Percentiles rank a stretch among this genome's conserved stretches.
phyloP scores from a whole-genome alignment of 2,329 filamentous ascomycete genomes.

The Monilinia fructicola region DNA sequence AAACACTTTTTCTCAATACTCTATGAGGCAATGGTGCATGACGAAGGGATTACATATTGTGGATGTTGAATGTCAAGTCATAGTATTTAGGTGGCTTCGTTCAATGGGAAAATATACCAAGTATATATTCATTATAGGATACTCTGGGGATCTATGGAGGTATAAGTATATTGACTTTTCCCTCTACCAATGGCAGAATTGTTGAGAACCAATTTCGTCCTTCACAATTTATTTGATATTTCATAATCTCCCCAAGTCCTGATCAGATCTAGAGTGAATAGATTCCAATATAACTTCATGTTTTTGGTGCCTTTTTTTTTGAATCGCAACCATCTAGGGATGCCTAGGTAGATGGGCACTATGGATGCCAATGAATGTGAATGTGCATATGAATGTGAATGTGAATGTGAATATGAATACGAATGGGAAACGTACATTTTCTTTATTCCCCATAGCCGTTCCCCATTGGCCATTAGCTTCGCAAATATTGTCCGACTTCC shows the following conservation, averaged over 20 bases:
- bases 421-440: not conserved
- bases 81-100: not conserved
- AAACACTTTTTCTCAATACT: conserved; percentile 56
- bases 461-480: not conserved
- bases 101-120: not conserved
- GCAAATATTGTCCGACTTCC: not conserved
- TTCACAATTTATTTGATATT: not conserved
- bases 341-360: no score
- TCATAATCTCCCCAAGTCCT: not conserved
- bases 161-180: not conserved
- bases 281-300: not conserved
- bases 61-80: conserved; percentile 22
- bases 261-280: not conserved
- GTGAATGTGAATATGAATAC: not conserved
- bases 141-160: not conserved
- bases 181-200: not conserved
- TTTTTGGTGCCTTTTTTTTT: not conserved
- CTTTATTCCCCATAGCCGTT: not conserved
- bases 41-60: conserved; percentile 50
- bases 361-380: not conserved
- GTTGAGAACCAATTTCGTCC: not conserved
- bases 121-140: not conserved
- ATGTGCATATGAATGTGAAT: not conserved
- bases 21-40: conserved; percentile 61
- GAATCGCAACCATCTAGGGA: not conserved